A percentile compares a stretch with the other conserved stretches of the same genome.
These are phyloP conservation scores for Fusarium liriodendri DNA, from an alignment of 2,329 filamentous ascomycete species.

Conservation along the genomic window DNA sequence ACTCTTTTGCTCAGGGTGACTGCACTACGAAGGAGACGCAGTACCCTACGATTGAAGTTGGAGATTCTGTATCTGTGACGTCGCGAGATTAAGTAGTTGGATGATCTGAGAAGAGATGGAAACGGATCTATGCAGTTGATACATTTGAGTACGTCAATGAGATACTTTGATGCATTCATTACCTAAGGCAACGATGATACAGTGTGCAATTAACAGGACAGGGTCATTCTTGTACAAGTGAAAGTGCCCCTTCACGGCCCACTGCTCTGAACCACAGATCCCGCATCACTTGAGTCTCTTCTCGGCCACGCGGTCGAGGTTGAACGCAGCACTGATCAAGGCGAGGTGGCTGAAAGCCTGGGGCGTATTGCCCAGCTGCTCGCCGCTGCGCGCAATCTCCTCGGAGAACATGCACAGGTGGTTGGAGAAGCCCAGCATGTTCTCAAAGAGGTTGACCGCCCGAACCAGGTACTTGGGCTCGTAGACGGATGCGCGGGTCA, in stretches of 20 bases:
- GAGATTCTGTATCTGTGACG: slow-evolving; percentile 54
- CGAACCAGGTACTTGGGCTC: slow-evolving; percentile 71
- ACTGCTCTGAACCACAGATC: slow-evolving; percentile 12
- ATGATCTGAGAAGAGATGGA: not conserved
- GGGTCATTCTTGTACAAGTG: not conserved
- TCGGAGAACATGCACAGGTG: slow-evolving; percentile 84
- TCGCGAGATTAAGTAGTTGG: not conserved
- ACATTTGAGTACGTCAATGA: not conserved
- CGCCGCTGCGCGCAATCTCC: slow-evolving; percentile 79
- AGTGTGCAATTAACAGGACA: not conserved
- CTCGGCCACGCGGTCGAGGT: slow-evolving; percentile 67
- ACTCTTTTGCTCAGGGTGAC: slow-evolving; percentile 18
- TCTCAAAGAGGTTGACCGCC: slow-evolving; percentile 79
- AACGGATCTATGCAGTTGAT: not conserved
- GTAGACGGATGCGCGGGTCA: slow-evolving; percentile 75
- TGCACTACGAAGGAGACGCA: slow-evolving; percentile 32
- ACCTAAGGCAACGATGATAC: not conserved
- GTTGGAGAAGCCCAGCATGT: slow-evolving; percentile 81
- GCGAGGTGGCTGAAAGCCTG: slow-evolving; percentile 84
- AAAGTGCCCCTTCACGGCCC: not conserved
- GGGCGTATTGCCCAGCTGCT: slow-evolving; percentile 83
- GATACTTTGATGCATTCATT: not conserved
- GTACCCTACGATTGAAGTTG: slow-evolving; percentile 59
- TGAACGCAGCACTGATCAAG: slow-evolving; percentile 81
- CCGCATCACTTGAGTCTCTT: slow-evolving; percentile 32